A percentile compares a stretch with the other conserved stretches of the same genome.
These are phyloP conservation scores for Crithidia bombi DNA, from an alignment of 208 protist genomes.

Conservation along the genomic window DNA sequence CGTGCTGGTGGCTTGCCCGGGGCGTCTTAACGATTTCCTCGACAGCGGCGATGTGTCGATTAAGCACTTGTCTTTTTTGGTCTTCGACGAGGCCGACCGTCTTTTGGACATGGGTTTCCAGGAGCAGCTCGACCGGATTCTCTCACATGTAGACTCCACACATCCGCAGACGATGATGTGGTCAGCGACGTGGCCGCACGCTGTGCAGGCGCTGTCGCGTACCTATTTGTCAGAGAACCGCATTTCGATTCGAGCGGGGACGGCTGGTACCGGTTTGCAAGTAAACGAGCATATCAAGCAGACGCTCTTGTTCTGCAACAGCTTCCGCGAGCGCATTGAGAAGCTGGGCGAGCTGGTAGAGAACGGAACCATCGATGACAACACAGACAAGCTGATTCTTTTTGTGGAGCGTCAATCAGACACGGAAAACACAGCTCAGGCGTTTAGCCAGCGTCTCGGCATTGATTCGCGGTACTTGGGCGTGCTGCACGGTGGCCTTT, in stretches of 20 bases:
- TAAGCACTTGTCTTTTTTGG: constrained; percentile 92
- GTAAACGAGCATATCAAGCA: constrained; percentile 90
- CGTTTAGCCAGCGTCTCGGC: constrained; percentile 67
- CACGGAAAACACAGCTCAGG: constrained; percentile 67
- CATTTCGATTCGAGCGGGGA: constrained; percentile 87
- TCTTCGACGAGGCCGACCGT: constrained; percentile 99
- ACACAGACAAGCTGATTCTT: constrained; percentile 87
- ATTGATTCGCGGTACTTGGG: constrained; percentile 79
- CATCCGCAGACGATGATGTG: constrained; percentile 97
- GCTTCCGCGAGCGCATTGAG: constrained; percentile 66
- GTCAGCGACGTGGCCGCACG: constrained; percentile 94
- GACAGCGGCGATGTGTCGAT: constrained; percentile 92
- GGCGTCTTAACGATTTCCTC: constrained; percentile 96
- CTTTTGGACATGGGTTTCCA: constrained; percentile 95
- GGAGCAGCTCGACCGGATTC: constrained; percentile 94
- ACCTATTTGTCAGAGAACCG: constrained; percentile 87
- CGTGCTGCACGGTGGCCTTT: constrained; percentile 95
- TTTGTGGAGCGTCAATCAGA: constrained; percentile 93
- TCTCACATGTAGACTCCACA: constrained; percentile 72
- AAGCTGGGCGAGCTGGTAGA: constrained; percentile 75
- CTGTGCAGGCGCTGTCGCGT: constrained; percentile 79
- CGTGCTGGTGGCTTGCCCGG: constrained; percentile 98
- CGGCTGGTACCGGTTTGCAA: constrained; percentile 78
- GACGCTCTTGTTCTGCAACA: constrained; percentile 63
- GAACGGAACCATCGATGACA: constrained; percentile 84